Base-by-base conservation (phyloP, 2,329 filamentous ascomycete species). In the Sarocladium oryzae region DNA sequence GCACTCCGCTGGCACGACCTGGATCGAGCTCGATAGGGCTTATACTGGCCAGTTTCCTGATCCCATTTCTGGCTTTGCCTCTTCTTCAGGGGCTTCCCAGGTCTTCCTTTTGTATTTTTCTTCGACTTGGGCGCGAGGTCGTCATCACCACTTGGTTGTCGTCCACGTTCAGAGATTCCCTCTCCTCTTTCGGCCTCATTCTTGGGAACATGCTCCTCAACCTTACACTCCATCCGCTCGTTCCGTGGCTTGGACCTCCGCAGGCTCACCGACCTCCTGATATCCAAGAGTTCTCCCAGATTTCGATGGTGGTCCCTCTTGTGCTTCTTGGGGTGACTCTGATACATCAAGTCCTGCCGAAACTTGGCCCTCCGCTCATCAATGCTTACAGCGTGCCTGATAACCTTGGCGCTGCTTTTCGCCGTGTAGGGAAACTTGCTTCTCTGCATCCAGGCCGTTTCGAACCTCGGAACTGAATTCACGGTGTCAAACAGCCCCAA, bases 401-500 rank as follows among this genome's bases (percentile, higher is more conserved):
- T 83, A 0, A 85, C 77, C 58, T 73, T 76, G 2, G 79, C 79
- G 8, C 72, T 79, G 20, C 74, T 80, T 1, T 76, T 67, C 1
- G 78, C 78, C 0, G 79, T 82, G 61, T 86, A 87, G 0, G 86
- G 86, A 37, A 89, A 89, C 62, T 85, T 89, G 61, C 78, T 88
- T 33, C 88, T 79, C 61, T 88, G 80, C 85, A 92, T 91, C 80
- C 84, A 88, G 0, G 78, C 76, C 2, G 75, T 79, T 65, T 93
- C 88, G 53, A 93, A 93, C 2, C 79, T 76, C 1, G 87, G 86
- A 0, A 91, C 86, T 13, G 84, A 88, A 60, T 91, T 91, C 55
- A 92, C 88, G 0, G 86, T 90, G 58, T 92, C 88, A 56, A 92
- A 93, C 0, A 93, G 74, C 0, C 88, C 88, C 1, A 93, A 72